Percentiles rank a stretch among this genome's conserved stretches.
Conservation (phyloP, 163 green algal species). For the Scenedesmus sp. region DNA sequence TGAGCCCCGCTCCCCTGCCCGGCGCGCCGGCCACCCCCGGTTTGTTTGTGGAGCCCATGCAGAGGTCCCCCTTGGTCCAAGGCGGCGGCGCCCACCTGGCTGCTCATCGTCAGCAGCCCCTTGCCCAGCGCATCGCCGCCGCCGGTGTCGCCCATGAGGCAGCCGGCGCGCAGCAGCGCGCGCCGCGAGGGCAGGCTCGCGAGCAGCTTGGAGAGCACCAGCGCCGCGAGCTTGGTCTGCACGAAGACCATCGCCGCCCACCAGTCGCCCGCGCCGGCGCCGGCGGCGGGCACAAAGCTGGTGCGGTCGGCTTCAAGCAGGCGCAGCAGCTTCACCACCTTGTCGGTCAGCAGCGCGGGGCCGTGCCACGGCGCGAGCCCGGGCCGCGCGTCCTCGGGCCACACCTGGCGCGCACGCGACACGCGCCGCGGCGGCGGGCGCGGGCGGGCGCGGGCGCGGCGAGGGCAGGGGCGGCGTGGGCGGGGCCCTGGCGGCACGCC, state of each 20-base stretch:
- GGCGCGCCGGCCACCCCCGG: too few relatives aligned
- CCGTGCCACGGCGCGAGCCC: conserved; percentile 9
- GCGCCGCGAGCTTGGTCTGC: conserved; percentile 39
- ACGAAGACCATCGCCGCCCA: conserved; percentile 43
- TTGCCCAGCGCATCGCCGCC: not conserved
- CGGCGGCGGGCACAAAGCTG: not conserved
- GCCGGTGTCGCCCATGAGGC: conserved; percentile 32
- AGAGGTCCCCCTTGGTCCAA: too few relatives aligned
- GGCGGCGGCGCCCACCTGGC: conserved; percentile 5
- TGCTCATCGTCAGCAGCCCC: conserved; percentile 26
- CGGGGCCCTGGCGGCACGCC: too few relatives aligned
- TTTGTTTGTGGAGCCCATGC: too few relatives aligned
- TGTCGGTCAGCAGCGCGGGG: conserved; percentile 25
- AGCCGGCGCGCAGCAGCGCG: conserved; percentile 16
- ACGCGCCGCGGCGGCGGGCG: not conserved
- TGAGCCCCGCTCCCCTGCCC: too few relatives aligned
- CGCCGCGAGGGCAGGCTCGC: conserved; percentile 11
- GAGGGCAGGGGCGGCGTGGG: not conserved
- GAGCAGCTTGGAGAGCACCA: conserved; percentile 37
- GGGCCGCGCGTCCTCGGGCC: conserved; percentile 1
- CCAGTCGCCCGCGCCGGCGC: not conserved
- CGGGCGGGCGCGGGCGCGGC: too few relatives aligned
- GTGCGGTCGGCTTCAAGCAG: conserved; percentile 16
- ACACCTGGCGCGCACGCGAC: not conserved
- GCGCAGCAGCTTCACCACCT: conserved; percentile 22